Base-by-base conservation (phyloP, 2,329 filamentous ascomycete genomes). In the Claviceps lovelessii region DNA sequence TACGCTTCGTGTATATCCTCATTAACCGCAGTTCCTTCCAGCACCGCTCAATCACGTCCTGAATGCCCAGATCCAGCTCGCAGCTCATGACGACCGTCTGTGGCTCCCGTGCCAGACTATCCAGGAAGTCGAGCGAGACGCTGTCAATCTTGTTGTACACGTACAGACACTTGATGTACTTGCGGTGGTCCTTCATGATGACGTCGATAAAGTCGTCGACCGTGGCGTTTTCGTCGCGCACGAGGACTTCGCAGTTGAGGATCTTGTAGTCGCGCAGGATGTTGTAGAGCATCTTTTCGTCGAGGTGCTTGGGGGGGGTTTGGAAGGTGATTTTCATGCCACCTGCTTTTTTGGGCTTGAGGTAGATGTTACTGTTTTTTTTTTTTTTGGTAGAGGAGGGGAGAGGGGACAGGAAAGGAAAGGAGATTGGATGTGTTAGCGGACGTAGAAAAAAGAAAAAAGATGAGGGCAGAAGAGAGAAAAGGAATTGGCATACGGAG, bases 131-230 rank as follows among this genome's bases (percentile, higher is more conserved):
- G 60, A 98, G 80, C 46, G 86, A 91, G 57, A 98, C 88, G 68
- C 83, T 85, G 73, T 98, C 93, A 73, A 98, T 95, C 74, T 98
- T 98, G 85, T 98, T 98, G 83, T 98, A 98, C 37, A 97, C 91
- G 72, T 98, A 98, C 37, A 98, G 78, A 66, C 88, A 85, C 68
- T 77, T 82, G 75, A 98, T 96, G 76, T 98, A 98, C 71, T 95
- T 98, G 66, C 93, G 79, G 75, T 98, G 93, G 67, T 96, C 89
- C 71, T 93, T 95, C 91, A 97, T 97, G 72, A 98, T 96, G 58
- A 96, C 90, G 70, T 98, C 93, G 73, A 98, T 98, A 70, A 98
- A 87, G 71, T 98, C 91, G 73, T 98, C 93, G 41, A 98, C 90
- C 1, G 93, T 97, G 45, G 86, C 89, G 67, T 94, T 84, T 66